These are phyloP conservation scores for Linnemannia elongata DNA, from an alignment of 192 early-diverging fungal genomes.

Conservation along the genomic window DNA sequence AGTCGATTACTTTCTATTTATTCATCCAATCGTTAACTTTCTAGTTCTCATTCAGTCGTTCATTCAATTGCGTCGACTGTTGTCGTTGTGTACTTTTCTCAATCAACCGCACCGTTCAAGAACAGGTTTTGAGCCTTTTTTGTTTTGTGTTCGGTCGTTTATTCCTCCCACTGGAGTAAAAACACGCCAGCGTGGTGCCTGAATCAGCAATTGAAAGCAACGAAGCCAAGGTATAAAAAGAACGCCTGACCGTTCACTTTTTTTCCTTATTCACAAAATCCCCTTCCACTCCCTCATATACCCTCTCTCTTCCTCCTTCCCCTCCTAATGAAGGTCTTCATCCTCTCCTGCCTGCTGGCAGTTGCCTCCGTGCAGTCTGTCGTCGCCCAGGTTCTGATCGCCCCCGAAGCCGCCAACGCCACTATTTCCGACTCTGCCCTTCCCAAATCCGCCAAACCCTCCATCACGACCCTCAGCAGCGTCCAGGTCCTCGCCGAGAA, in stretches of 20 bases:
- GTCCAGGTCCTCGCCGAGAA: constrained; percentile 26
- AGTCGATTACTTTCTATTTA: neutral
- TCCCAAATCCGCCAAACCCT: neutral
- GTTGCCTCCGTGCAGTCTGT: constrained; percentile 13
- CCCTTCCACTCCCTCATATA: constrained; percentile 7
- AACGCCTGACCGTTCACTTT: neutral
- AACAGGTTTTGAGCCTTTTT: neutral
- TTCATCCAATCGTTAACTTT: neutral
- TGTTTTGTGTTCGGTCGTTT: neutral
- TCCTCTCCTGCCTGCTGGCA: constrained; percentile 22
- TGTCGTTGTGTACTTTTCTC: neutral
- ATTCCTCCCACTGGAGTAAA: neutral
- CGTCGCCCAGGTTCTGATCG: constrained; percentile 19
- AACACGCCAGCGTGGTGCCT: neutral
- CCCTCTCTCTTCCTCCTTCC: neutral
- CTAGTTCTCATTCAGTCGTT: neutral
- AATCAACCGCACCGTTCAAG: neutral
- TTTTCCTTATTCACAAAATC: neutral
- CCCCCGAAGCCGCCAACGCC: constrained; percentile 7
- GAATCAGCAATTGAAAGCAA: neutral
- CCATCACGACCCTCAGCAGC: constrained; percentile 7
- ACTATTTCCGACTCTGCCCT: neutral
- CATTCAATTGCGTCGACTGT: neutral
- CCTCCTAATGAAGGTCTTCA: constrained; percentile 16
- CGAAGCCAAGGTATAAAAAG: neutral